Base-by-base conservation (phyloP, 2,329 filamentous ascomycete genomes). In the Clarireedia paspali region DNA sequence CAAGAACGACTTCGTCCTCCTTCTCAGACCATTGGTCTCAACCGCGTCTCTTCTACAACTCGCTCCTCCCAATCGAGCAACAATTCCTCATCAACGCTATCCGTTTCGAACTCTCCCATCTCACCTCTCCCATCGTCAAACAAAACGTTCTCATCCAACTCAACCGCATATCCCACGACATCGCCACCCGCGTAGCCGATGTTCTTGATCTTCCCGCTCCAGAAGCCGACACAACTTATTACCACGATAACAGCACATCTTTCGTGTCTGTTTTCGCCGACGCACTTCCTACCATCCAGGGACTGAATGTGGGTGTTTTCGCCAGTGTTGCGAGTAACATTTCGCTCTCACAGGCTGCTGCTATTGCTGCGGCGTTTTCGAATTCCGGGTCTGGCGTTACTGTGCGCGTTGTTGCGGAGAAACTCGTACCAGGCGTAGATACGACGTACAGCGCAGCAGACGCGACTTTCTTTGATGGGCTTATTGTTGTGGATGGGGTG, bases 21-120 rank as follows among this genome's bases (percentile, higher is more conserved):
- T 89, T 89, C 67, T 70, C 77, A n/a, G 85, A 89, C 65, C 82
- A 83, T 67, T 89, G 85, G 84, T 82, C 80, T 3, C 87, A 90
- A 67, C 80, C 85, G 0, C 80, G 86, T 1, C 75, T 89, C 12
- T 89, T 89, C 72, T 89, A 80, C 77, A 89, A 89, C 76, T 88
- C 84, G 0, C 74, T 90, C 50, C 74, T 77, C 1, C 74, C 77
- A 1, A 75, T 76, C 0, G 86, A 89, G 70, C 80, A 88, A 68
- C 85, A 89, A 65, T 84, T 88, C 66, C 70, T 89, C 40, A 77
- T 89, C 71, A 85, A 89, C 67, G 85, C 84, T 0, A 82, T 89
- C 54, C 83, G 86, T 27, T 89, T 89, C 68, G 87, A 90, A 71
- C 78, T 77, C 0, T 77, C 81, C 23, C 78, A 86, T 14, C 63